phyloP scores from a whole-genome alignment of 305 asterid genomes.

The Caryopteris hybrid region DNA sequence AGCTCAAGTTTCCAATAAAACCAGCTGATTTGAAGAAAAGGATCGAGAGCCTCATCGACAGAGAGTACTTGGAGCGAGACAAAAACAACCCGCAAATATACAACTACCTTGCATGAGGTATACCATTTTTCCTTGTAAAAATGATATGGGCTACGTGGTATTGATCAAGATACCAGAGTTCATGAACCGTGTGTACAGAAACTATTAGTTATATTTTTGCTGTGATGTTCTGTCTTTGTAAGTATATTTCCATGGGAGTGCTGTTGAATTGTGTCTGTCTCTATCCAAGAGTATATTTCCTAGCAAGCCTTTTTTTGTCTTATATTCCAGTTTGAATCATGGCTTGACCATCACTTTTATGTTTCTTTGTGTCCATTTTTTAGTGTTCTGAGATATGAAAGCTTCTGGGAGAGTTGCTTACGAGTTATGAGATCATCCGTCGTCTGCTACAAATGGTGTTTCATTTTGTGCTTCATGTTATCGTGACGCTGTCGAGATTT shows the following conservation, averaged over 20 bases:
- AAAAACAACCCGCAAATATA: constrained; percentile 82
- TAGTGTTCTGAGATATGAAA: no score
- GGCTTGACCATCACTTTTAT: background rate
- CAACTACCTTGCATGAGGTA: constrained; percentile 77
- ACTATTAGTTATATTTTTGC: constrained; percentile 27
- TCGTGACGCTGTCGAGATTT: no score
- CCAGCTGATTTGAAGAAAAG: constrained; percentile 97
- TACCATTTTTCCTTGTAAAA: constrained; percentile 25
- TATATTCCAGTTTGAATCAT: background rate
- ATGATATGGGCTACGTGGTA: constrained; percentile 21
- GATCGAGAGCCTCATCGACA: constrained; percentile 91
- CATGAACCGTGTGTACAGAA: constrained; percentile 52
- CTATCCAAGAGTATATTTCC: background rate
- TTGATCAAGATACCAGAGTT: no score
- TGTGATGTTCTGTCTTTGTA: constrained; percentile 32
- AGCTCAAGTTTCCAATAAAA: constrained; percentile 94
- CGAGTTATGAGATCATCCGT: no score
- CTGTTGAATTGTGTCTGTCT: constrained; percentile 10
- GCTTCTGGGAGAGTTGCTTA: no score
- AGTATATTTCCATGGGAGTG: constrained; percentile 19
- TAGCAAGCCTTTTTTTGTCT: no score
- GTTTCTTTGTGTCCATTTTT: background rate
- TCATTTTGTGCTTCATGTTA: no score
- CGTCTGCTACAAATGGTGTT: no score
- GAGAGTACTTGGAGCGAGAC: constrained; percentile 93